Evolutionary conservation across 129 eudicot species (phyloP), one percentile per base, ranked within the genome.

Genomic region (Ambrosia trifida): DNA sequence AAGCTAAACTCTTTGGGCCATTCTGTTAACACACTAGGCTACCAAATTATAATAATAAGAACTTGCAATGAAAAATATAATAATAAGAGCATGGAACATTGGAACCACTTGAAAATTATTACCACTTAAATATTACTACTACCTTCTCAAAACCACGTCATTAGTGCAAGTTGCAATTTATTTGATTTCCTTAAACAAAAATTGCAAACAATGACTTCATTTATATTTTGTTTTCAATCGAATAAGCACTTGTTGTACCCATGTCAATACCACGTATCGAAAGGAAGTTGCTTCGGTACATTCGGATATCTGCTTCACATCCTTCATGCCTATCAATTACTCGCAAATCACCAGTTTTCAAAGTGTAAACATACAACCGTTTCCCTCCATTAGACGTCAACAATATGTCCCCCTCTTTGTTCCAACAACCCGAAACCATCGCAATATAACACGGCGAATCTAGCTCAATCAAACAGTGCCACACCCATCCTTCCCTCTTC

Each of bases 351-450:
- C 64, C 53, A 4, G 2, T 56, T 9, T 54, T 56, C 19, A 11
- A 4, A 3, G 10, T 9, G 54, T 70, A 35, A 41, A 12, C 53
- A 13, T 11, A 5, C 63, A 70, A 54, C 3, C 0, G 51, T 7
- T 13, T 12, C 52, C 38, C 36, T 0, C 1, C 3, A 30, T 1
- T 19, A 3, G 7, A 5, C 0, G 14, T 38, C n/a, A 54, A 31
- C 8, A 53, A 19, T 24, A 54, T 0, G 41, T 54, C 75, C 30
- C 65, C 54, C 0, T 70, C 28, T 36, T 70, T 6, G 65, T 54
- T 70, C 65, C 52, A 70, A 18, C 75, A 41, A 38, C 74, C 74
- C 11, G 11, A 54, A 53, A 52, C 74, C 3, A 0, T 12, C 32
- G 19, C 32, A 56, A 11, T 9, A 20, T 8, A 8, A 11, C 0